phyloP scores from a whole-genome alignment of 306 rosid species.

The Pyrus pyrifolia region DNA sequence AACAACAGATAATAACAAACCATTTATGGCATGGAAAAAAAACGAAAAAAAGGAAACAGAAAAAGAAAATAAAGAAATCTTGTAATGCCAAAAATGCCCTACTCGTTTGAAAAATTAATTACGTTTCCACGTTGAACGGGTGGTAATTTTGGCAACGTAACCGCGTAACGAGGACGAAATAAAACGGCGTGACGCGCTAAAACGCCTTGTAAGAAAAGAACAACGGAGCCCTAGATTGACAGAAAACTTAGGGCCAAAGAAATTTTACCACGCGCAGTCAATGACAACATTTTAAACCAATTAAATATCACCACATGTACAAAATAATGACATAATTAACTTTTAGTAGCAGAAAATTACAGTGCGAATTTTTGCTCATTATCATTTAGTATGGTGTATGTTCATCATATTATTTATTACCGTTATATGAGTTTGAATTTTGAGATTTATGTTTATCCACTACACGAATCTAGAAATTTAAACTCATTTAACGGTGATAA shows the following conservation, averaged over 20 bases:
- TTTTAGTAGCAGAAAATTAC: too few relatives aligned
- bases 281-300: not conserved
- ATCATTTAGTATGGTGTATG: too few relatives aligned
- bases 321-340: too few relatives aligned
- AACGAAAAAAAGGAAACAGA: too few relatives aligned
- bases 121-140: not conserved
- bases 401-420: too few relatives aligned
- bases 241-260: not conserved
- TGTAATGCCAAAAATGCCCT: not conserved
- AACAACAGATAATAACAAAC: not conserved
- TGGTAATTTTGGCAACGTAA: not conserved
- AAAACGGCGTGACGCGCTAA: not conserved
- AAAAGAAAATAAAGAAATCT: not conserved
- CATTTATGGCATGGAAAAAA: not conserved
- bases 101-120: not conserved
- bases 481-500: too few relatives aligned
- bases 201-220: not conserved
- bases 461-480: too few relatives aligned
- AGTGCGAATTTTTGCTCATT: too few relatives aligned
- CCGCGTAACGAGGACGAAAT: not conserved
- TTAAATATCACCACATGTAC: fast-evolving
- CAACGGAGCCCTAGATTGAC: not conserved
- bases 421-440: too few relatives aligned
- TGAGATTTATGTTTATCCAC: too few relatives aligned
- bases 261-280: too few relatives aligned